Percentiles rank a stretch among this genome's conserved stretches.
Conservation (phyloP, 1,284 basidiomycete species). For the Ceratobasidium papillatum region DNA sequence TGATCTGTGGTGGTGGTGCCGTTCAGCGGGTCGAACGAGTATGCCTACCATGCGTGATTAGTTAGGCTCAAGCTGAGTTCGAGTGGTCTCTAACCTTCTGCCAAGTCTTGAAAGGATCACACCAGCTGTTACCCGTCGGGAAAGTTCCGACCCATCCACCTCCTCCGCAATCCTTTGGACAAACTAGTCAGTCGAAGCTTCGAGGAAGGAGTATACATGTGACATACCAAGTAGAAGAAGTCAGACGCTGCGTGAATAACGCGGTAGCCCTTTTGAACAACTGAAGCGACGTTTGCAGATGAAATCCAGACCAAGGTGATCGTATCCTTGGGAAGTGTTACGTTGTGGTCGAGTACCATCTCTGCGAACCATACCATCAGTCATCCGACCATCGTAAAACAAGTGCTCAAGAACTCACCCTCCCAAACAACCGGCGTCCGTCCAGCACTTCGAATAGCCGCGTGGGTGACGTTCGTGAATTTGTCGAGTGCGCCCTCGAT, state of each 20-base stretch:
- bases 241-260: conserved; percentile 75
- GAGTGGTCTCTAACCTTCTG: conserved; percentile 58
- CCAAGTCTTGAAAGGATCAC: conserved; percentile 82
- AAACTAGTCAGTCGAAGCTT: conserved; percentile 11
- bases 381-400: conserved; percentile 48
- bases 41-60: conserved; percentile 55
- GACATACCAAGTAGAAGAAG: conserved; percentile 75
- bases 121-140: conserved; percentile 65
- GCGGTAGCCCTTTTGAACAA: conserved; percentile 67
- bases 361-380: conserved; percentile 54
- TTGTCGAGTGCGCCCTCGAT: conserved; percentile 69
- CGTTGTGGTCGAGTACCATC: conserved; percentile 72
- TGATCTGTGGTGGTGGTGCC: conserved; percentile 61
- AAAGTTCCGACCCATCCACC: conserved; percentile 79
- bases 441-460: conserved; percentile 55
- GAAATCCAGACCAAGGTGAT: conserved; percentile 82
- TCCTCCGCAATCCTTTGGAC: conserved; percentile 74
- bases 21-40: conserved; percentile 75
- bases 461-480: conserved; percentile 68
- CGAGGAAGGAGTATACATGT: neutral
- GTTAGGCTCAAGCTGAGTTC: neutral
- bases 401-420: conserved; percentile 54
- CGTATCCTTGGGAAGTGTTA: conserved; percentile 70
- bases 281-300: conserved; percentile 64
- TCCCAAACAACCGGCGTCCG: conserved; percentile 79